These are phyloP conservation scores for Aspergillus sp. DNA, from an alignment of 2,329 filamentous ascomycete genomes.

Conservation along the genomic window DNA sequence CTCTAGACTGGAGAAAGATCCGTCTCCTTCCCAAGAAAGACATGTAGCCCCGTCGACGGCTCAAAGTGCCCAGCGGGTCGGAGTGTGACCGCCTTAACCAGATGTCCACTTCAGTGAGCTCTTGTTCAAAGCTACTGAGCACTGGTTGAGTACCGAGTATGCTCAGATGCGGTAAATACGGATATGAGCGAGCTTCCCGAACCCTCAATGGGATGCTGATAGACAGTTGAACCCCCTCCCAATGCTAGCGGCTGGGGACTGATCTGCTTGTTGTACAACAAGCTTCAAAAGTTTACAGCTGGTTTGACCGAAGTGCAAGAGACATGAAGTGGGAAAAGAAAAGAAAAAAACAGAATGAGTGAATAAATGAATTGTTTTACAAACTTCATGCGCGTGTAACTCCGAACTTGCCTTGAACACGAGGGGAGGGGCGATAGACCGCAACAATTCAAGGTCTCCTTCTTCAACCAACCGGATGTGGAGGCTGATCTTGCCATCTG, in stretches of 20 bases:
- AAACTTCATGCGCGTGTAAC: not conserved
- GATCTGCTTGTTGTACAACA: not conserved
- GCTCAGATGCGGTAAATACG: too few relatives aligned
- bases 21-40: conserved; percentile 10
- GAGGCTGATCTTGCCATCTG: not conserved
- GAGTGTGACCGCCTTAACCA: not conserved
- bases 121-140: not conserved
- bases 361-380: not conserved
- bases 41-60: not conserved
- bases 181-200: not conserved
- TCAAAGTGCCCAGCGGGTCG: not conserved
- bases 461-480: not conserved
- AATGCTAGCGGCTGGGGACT: too few relatives aligned
- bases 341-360: too few relatives aligned
- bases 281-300: not conserved
- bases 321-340: not conserved
- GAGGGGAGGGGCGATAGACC: conserved; percentile 7
- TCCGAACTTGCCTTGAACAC: conserved; percentile 10
- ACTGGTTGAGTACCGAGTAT: too few relatives aligned
- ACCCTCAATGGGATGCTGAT: not conserved
- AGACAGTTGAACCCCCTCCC: too few relatives aligned
- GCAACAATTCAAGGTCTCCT: not conserved
- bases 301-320: not conserved
- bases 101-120: not conserved
- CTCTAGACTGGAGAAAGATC: not conserved